Evolutionary conservation across 2,329 filamentous ascomycete species (phyloP).

Genomic region (Ilyonectria destructans): DNA sequence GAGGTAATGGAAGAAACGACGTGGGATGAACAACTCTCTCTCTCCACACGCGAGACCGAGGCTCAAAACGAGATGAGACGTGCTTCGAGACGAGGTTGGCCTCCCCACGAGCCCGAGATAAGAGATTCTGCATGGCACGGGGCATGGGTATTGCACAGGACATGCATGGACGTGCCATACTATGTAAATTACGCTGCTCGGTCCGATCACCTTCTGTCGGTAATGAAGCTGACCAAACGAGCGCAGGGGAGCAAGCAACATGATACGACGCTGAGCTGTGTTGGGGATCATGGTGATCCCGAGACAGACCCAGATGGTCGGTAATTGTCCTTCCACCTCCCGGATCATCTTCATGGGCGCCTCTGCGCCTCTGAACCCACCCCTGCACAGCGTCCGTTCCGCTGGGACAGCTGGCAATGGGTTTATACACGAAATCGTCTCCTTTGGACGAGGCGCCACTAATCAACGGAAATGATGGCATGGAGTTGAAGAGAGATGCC

Average conservation of each 20-base stretch:
- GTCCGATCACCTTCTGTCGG: constrained; percentile 9
- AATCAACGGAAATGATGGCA: not conserved
- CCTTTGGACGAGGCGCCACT: too few species aligned
- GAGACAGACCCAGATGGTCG: constrained; percentile 19
- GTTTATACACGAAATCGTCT: not conserved
- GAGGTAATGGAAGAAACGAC: not conserved
- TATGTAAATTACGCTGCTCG: not conserved
- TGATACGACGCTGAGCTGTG: constrained; percentile 16
- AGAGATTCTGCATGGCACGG: not conserved
- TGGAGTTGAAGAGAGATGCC: not conserved
- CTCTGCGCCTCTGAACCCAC: not conserved
- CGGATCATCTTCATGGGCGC: not conserved
- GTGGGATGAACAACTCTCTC: not conserved
- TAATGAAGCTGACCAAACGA: constrained; percentile 10
- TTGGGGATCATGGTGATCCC: constrained; percentile 17
- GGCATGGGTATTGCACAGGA: not conserved
- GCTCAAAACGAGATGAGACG: too few species aligned
- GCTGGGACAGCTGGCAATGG: not conserved
- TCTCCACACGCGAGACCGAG: too few species aligned
- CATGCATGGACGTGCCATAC: not conserved
- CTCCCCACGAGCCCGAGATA: not conserved
- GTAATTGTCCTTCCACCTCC: not conserved
- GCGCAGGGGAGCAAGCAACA: not conserved
- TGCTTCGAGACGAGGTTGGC: too few species aligned
- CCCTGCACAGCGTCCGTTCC: constrained; percentile 1